Evolutionary conservation across 2,329 filamentous ascomycete species (phyloP).

Genomic region (Apiospora kogelbergensis): DNA sequence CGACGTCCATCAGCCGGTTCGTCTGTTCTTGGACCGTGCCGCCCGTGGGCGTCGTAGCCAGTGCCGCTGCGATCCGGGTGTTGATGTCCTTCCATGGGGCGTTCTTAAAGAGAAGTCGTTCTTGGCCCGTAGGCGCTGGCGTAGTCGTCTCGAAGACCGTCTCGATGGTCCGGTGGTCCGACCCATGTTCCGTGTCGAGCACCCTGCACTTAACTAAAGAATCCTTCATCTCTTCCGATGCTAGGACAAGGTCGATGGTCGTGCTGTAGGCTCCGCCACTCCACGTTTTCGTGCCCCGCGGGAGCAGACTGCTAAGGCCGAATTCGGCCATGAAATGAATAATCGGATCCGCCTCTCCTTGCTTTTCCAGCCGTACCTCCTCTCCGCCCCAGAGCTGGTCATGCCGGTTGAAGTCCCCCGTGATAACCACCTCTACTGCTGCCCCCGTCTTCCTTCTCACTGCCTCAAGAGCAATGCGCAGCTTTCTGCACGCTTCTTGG

Average conservation of each 20-base stretch:
- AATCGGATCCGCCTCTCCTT: constrained; percentile 37
- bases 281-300: too few relatives aligned
- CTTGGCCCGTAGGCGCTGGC: too few relatives aligned
- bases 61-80: too few relatives aligned
- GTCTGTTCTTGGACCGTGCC: too few relatives aligned
- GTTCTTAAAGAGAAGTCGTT: too few relatives aligned
- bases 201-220: constrained; percentile 15
- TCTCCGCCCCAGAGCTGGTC: constrained; percentile 26
- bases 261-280: too few relatives aligned
- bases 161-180: constrained; percentile 31
- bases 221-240: too few relatives aligned
- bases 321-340: constrained; percentile 36
- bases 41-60: too few relatives aligned
- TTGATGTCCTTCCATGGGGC: too few relatives aligned
- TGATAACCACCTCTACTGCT: constrained; percentile 2
- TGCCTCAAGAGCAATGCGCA: not conserved
- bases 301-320: too few relatives aligned
- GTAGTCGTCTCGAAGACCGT: constrained; percentile 27
- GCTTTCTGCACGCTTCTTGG: constrained; percentile 2
- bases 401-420: constrained; percentile 30
- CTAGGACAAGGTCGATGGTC: too few relatives aligned
- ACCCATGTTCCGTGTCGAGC: constrained; percentile 23
- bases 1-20: too few relatives aligned
- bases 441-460: not conserved
- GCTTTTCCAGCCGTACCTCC: constrained; percentile 33